A percentile compares a stretch with the other conserved stretches of the same genome.
phyloP scores from a whole-genome alignment of 768 basidiomycete genomes.

The Auricularia heimuer region DNA sequence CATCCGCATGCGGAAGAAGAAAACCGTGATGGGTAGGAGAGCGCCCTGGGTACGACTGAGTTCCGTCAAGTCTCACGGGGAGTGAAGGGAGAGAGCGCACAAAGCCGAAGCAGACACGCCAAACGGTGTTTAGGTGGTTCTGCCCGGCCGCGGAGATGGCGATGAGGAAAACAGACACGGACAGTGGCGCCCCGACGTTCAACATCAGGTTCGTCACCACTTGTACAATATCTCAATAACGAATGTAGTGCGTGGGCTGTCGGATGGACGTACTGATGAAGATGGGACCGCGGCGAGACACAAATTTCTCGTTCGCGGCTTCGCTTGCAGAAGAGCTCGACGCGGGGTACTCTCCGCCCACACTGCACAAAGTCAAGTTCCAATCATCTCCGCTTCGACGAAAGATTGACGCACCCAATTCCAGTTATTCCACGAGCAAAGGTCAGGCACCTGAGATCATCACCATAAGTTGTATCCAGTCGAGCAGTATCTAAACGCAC shows the following conservation, averaged over 20 bases:
- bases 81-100: not conserved
- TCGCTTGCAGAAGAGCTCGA: slow-evolving; percentile 61
- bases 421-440: slow-evolving; percentile 63
- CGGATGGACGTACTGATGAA: not conserved
- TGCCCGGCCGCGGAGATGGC: slow-evolving; percentile 57
- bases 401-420: slow-evolving; percentile 27
- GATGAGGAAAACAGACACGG: slow-evolving; percentile 57
- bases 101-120: slow-evolving; percentile 58
- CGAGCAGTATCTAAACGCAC: slow-evolving; percentile 14
- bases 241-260: not conserved
- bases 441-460: slow-evolving; percentile 37
- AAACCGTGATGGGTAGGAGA: slow-evolving; percentile 52
- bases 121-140: slow-evolving; percentile 50
- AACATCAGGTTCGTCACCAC: slow-evolving; percentile 68
- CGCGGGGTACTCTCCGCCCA: slow-evolving; percentile 71
- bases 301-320: slow-evolving; percentile 63
- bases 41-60: slow-evolving; percentile 28
- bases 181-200: slow-evolving; percentile 57
- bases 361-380: slow-evolving; percentile 27
- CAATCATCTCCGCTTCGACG: not conserved
- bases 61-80: not conserved
- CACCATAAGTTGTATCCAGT: not conserved
- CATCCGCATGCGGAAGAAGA: slow-evolving; percentile 67
- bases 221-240: slow-evolving; percentile 13
- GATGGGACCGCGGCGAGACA: slow-evolving; percentile 45